phyloP scores from a whole-genome alignment of 2,329 filamentous ascomycete genomes.

The Penicillium sp. region DNA sequence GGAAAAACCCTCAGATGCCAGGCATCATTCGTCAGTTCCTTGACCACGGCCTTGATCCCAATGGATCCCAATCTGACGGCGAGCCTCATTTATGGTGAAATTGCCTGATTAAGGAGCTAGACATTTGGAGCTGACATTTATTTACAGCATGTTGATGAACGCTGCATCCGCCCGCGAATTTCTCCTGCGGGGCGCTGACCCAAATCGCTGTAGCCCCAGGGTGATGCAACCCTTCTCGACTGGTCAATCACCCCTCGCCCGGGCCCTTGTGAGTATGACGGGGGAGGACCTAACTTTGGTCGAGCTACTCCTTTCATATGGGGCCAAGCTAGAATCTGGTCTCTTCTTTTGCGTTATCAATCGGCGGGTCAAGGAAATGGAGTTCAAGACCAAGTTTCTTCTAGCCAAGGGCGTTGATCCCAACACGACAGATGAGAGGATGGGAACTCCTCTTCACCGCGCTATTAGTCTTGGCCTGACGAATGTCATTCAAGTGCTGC shows the following conservation, averaged over 20 bases:
- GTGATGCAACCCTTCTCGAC: not conserved
- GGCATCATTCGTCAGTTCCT: conserved; percentile 8
- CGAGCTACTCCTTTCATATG: not conserved
- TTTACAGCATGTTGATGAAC: not conserved
- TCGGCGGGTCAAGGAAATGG: conserved; percentile 4
- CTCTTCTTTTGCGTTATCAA: conserved; percentile 5
- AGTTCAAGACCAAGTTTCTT: conserved; percentile 12
- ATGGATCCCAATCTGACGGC: conserved; percentile 1
- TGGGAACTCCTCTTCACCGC: conserved; percentile 13
- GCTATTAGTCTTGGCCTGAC: not conserved
- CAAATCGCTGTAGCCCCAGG: conserved; percentile 3
- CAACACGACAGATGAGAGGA: conserved; percentile 8
- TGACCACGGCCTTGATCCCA: conserved; percentile 12
- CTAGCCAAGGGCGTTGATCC: conserved; percentile 7
- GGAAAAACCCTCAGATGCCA: not conserved
- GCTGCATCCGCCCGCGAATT: conserved; percentile 3
- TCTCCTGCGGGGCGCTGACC: conserved; percentile 7
- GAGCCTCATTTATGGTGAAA: conserved; percentile 10
- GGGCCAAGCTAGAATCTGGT: conserved; percentile 7
- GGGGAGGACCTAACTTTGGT: not conserved
- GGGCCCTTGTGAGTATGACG: not conserved
- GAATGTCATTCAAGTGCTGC: conserved; percentile 4
- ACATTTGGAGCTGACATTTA: not conserved
- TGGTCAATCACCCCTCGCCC: not conserved
- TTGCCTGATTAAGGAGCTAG: not conserved